Evolutionary conservation across 345 rosid species (phyloP).

Genomic region (Triadica sebifera): DNA sequence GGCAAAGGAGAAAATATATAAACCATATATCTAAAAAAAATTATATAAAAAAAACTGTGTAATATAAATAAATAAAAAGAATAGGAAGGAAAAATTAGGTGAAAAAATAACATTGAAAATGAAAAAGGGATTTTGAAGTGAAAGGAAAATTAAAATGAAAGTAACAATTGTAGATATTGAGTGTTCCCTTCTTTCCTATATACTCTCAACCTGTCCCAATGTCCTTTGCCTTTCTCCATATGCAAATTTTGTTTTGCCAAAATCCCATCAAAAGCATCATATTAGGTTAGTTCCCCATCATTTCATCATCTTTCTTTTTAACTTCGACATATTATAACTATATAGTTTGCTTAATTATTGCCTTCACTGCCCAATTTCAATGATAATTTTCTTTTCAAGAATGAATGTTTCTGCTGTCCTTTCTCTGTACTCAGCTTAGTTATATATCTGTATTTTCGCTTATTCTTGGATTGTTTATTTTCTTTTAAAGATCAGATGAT

Average conservation of each 20-base stretch:
- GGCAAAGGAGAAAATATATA: too few species aligned
- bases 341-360: neutral
- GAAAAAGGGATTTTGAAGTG: neutral
- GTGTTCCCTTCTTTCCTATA: neutral
- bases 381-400: too few species aligned
- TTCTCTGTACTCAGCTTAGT: too few species aligned
- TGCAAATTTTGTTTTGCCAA: neutral
- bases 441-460: too few species aligned
- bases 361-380: neutral
- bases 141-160: constrained; percentile 50
- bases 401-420: too few species aligned
- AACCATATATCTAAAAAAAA: neutral
- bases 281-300: neutral
- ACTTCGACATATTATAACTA: neutral
- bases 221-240: neutral
- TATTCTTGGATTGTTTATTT: neutral
- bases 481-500: constrained; percentile 7
- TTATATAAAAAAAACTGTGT: neutral
- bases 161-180: constrained; percentile 35
- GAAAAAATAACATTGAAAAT: constrained; percentile 11
- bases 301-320: too few species aligned
- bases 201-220: constrained; percentile 16
- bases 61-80: neutral
- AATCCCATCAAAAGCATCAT: neutral
- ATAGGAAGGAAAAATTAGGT: constrained; percentile 18